Evolutionary conservation across 768 basidiomycete species (phyloP).

Genomic region (Dioszegia crocea): DNA sequence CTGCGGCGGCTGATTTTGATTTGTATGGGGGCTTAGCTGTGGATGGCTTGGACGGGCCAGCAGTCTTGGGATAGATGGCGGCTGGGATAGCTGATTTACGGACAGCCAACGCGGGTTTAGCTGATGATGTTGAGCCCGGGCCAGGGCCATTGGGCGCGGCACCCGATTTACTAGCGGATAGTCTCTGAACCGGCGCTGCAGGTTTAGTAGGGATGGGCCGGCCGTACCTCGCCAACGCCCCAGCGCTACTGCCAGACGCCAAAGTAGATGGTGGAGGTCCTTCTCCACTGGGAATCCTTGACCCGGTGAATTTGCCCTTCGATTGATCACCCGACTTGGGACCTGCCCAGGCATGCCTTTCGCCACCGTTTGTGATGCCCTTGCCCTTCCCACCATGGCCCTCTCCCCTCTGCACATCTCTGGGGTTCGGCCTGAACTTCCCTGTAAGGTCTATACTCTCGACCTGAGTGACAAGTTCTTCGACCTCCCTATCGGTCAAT

Average conservation of each 20-base stretch:
- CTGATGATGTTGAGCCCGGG: no score
- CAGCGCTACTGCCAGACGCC: neutral
- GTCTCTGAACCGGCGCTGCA: no score
- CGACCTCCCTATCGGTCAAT: conserved; percentile 5
- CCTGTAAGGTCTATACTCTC: conserved; percentile 3
- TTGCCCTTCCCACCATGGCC: neutral
- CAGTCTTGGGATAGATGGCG: no score
- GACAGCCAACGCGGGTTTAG: no score
- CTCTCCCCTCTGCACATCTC: neutral
- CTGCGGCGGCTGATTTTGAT: neutral
- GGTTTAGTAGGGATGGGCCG: neutral
- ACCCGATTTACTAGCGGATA: no score
- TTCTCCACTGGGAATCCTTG: no score
- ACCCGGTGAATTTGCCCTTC: no score
- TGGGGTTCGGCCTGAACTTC: neutral
- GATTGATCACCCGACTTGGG: neutral
- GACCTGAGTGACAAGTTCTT: neutral
- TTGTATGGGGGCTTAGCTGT: neutral
- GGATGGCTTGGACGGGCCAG: no score
- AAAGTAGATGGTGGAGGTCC: no score
- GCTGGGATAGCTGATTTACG: neutral
- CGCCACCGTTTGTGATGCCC: neutral
- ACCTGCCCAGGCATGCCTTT: neutral
- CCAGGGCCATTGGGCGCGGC: no score
- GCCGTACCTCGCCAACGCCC: neutral